Evolutionary conservation across 2,329 filamentous ascomycete genomes (phyloP).

Genomic region (Pezicula carpinea): DNA sequence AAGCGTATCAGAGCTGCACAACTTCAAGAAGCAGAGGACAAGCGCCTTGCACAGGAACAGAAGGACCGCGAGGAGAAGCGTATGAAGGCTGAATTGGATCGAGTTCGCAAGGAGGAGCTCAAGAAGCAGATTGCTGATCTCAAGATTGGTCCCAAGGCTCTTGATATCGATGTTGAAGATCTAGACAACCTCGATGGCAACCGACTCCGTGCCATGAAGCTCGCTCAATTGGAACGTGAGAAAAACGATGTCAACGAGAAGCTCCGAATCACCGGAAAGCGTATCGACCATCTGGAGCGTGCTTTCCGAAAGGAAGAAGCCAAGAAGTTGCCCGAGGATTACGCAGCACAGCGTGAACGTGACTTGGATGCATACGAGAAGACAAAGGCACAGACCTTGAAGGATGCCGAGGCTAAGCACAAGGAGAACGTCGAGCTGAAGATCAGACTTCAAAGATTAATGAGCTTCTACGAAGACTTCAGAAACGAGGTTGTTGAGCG

Average conservation of each 20-base stretch:
- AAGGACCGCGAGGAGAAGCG: conserved; percentile 84
- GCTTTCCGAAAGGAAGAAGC: conserved; percentile 93
- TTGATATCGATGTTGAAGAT: conserved; percentile 73
- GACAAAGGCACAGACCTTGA: conserved; percentile 71
- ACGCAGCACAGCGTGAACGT: conserved; percentile 72
- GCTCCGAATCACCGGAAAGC: conserved; percentile 86
- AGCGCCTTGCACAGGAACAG: conserved; percentile 87
- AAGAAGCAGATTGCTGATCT: conserved; percentile 90
- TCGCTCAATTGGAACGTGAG: conserved; percentile 93
- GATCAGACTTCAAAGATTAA: conserved; percentile 80
- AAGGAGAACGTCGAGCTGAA: conserved; percentile 89
- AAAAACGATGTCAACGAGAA: conserved; percentile 95
- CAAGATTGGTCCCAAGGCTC: conserved; percentile 76
- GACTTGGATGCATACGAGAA: conserved; percentile 79
- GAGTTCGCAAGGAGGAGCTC: conserved; percentile 87
- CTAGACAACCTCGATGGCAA: conserved; percentile 84
- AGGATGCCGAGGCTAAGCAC: conserved; percentile 82
- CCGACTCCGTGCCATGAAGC: conserved; percentile 88
- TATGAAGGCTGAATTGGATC: conserved; percentile 80
- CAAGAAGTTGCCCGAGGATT: conserved; percentile 86
- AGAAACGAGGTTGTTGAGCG: conserved; percentile 76
- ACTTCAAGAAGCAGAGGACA: conserved; percentile 82
- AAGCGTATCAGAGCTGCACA: conserved; percentile 85
- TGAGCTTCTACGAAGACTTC: conserved; percentile 82
- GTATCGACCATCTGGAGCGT: conserved; percentile 94